Evolutionary conservation across 306 rosid genomes (phyloP), one percentile per base, ranked within the genome.

Genomic region (Cucumis melo): DNA sequence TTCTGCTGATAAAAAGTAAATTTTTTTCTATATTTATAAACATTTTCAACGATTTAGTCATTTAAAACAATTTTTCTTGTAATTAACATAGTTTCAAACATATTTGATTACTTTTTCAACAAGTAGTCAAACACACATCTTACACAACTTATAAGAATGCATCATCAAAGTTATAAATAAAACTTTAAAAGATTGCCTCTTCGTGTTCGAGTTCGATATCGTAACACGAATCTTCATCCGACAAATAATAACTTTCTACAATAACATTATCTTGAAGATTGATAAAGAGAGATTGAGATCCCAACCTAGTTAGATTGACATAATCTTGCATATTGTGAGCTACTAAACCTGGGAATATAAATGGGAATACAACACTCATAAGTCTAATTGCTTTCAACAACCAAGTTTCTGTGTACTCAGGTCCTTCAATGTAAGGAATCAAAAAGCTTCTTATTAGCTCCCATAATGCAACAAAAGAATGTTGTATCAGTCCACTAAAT

Each of bases 241-340:
- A 65, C 8, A 3, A 13, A 34, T 10, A 0, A 7, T 7, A 14
- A 21, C 20, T 46, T 19, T 44, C 41, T 63, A 9, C 5, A 0
- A 20, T 39, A 16, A 2, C 42, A 66, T 20, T 12, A 29, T 66
- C 73, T 38, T 66, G 32, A 44, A 66, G 73, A 12, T 66, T 36
- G 53, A 32, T 16, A 51, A 36, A 79, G 10, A 61, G 2, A 17
- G 19, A 42, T 51, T 75, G 8, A 32, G 89, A 63, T 41, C 87
- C 95, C 39, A 89, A 55, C 13, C 90, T 82, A 42, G 93, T 89
- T 36, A 88, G 68, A 70, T 91, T 93, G 5, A 91, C 88, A 78
- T 93, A 91, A 77, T 93, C 97, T 29, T 88, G 94, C 10, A 92
- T 87, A 82, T 78, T 73, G 21, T 93, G 96, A 19, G 92, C 91